Percentiles rank a stretch among this genome's conserved stretches.
Conservation (phyloP, 768 basidiomycete species). For the Ramaria sp. region DNA sequence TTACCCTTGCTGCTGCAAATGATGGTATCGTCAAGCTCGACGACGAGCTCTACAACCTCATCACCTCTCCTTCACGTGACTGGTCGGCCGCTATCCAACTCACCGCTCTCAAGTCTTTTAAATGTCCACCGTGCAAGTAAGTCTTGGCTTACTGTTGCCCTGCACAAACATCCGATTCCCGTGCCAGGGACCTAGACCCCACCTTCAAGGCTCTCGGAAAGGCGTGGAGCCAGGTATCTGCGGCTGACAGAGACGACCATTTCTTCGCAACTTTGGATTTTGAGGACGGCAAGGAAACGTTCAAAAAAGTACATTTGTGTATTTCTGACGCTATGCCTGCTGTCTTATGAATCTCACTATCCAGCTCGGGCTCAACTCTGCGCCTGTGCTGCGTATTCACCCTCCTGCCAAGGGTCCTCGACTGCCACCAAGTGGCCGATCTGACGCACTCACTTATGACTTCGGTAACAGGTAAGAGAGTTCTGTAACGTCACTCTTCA, state of each 20-base stretch:
- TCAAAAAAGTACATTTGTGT: slow-evolving; percentile 53
- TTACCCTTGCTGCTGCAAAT: slow-evolving; percentile 54
- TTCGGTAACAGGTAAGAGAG: slow-evolving; percentile 35
- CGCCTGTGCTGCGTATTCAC: slow-evolving; percentile 74
- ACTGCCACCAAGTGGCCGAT: slow-evolving; percentile 44
- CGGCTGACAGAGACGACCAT: slow-evolving; percentile 60
- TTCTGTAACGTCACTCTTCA: not conserved
- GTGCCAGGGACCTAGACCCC: slow-evolving; percentile 71
- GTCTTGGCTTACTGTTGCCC: slow-evolving; percentile 19
- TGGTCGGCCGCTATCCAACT: slow-evolving; percentile 86
- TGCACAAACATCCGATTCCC: too few species aligned
- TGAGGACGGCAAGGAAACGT: slow-evolving; percentile 60
- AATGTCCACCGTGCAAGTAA: slow-evolving; percentile 89
- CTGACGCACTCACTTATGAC: slow-evolving; percentile 58
- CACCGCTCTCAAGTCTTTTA: slow-evolving; percentile 75
- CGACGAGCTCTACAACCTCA: slow-evolving; percentile 61
- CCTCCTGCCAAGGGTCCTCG: slow-evolving; percentile 64
- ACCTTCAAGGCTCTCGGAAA: slow-evolving; percentile 71
- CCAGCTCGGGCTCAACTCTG: slow-evolving; percentile 46
- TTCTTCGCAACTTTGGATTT: slow-evolving; percentile 94
- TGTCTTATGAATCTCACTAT: too few species aligned
- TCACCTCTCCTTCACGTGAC: slow-evolving; percentile 64
- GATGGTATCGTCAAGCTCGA: slow-evolving; percentile 80
- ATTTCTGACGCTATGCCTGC: not conserved
- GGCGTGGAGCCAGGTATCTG: slow-evolving; percentile 62